These are phyloP conservation scores for Apodospora peruviana DNA, from an alignment of 495 filamentous ascomycete species.

Conservation along the genomic window DNA sequence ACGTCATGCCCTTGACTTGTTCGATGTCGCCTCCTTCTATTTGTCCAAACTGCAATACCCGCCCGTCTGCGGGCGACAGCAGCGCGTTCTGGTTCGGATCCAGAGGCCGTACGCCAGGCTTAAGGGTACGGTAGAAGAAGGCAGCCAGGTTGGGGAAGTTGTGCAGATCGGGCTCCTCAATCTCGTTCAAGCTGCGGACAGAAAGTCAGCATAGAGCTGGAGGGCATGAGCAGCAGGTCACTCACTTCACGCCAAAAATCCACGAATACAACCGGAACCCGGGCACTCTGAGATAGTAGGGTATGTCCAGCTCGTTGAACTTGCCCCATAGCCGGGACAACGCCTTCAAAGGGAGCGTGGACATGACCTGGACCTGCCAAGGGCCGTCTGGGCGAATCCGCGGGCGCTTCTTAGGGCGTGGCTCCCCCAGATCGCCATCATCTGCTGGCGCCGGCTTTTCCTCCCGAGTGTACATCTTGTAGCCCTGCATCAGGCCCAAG, in stretches of 20 bases:
- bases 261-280: constrained; percentile 94
- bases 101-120: constrained; percentile 82
- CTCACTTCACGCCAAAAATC: constrained; percentile 85
- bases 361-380: constrained; percentile 96
- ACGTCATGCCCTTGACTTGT: constrained; percentile 98
- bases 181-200: constrained; percentile 62
- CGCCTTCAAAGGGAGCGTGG: constrained; percentile 89
- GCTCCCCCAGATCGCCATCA: constrained; percentile 26
- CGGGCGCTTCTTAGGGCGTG: constrained; percentile 56
- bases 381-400: constrained; percentile 79
- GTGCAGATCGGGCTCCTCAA: constrained; percentile 80
- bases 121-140: constrained; percentile 95
- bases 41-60: constrained; percentile 83
- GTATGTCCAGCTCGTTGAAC: constrained; percentile 91
- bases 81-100: constrained; percentile 74
- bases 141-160: constrained; percentile 86
- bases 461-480: constrained; percentile 61
- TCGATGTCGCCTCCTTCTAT: constrained; percentile 95
- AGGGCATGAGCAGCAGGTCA: not conserved
- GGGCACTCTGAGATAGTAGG: constrained; percentile 82
- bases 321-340: constrained; percentile 88
- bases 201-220: constrained; percentile 1
- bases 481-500: constrained; percentile 78
- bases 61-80: constrained; percentile 83
- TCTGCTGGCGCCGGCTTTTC: constrained; percentile 50